phyloP scores from a whole-genome alignment of 108 stramenopile species.

The Cyclotella kingstonii region DNA sequence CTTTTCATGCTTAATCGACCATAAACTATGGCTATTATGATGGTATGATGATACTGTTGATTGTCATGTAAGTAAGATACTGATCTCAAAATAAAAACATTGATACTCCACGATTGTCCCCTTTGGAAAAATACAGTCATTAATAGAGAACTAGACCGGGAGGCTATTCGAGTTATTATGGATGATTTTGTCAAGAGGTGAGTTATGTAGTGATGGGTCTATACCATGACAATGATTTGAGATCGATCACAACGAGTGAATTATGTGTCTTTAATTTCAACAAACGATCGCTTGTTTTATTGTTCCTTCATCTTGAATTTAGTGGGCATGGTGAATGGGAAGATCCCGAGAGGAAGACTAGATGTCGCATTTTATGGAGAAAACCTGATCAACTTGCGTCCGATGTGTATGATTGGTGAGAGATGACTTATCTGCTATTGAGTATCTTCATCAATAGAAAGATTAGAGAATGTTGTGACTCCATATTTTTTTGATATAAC shows the following conservation, averaged over 20 bases:
- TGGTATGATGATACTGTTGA: neutral
- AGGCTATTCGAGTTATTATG: constrained; percentile 54
- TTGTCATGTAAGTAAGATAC: constrained; percentile 33
- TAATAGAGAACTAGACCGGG: constrained; percentile 50
- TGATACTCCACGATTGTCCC: constrained; percentile 84
- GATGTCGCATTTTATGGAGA: constrained; percentile 79
- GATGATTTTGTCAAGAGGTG: constrained; percentile 58
- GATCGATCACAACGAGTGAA: too few species aligned
- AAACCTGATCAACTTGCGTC: constrained; percentile 84
- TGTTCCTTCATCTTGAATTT: neutral
- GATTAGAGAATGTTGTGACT: too few species aligned
- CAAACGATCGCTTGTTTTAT: neutral
- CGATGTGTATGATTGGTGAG: constrained; percentile 77
- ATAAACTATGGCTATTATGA: too few species aligned
- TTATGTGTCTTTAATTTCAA: neutral
- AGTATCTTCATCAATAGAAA: too few species aligned
- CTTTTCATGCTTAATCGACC: neutral
- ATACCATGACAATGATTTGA: too few species aligned
- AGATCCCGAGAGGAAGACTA: constrained; percentile 57
- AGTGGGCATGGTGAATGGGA: constrained; percentile 86
- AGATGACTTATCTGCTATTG: too few species aligned
- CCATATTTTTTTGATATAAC: too few species aligned
- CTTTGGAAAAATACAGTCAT: constrained; percentile 80
- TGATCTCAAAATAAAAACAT: constrained; percentile 69
- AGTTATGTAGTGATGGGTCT: too few species aligned